These are phyloP conservation scores for Epichloe uncinata DNA, from an alignment of 2,329 filamentous ascomycete species.

Conservation along the genomic window DNA sequence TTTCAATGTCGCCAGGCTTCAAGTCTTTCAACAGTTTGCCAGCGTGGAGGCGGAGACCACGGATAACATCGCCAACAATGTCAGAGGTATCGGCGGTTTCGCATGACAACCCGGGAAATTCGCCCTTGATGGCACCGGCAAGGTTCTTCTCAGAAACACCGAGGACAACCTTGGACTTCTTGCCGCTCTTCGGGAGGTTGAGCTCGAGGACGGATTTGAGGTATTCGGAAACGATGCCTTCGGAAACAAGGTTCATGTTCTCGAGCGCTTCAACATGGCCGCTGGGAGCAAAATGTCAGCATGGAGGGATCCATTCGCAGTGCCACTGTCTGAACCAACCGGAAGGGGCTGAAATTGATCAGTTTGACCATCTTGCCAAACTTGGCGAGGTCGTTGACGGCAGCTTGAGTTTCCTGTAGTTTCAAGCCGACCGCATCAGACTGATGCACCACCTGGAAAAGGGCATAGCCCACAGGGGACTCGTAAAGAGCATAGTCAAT, in stretches of 20 bases:
- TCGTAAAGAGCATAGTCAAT: constrained; percentile 87
- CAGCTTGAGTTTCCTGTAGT: constrained; percentile 86
- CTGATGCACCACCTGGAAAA: constrained; percentile 88
- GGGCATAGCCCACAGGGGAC: constrained; percentile 86
- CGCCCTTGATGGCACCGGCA: constrained; percentile 79
- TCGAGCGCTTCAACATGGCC: constrained; percentile 68
- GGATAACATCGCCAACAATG: constrained; percentile 79
- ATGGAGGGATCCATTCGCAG: background rate
- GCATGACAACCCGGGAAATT: constrained; percentile 75
- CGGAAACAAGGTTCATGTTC: constrained; percentile 89
- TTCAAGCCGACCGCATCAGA: constrained; percentile 83
- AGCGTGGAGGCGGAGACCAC: constrained; percentile 76
- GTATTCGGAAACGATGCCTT: constrained; percentile 87
- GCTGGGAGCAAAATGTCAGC: constrained; percentile 15
- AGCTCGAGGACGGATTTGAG: constrained; percentile 84
- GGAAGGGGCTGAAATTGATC: constrained; percentile 86
- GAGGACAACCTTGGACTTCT: constrained; percentile 87
- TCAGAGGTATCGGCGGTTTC: constrained; percentile 91
- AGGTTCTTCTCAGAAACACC: constrained; percentile 86
- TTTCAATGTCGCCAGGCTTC: constrained; percentile 78
- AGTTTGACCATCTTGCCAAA: constrained; percentile 97
- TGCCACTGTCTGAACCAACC: constrained; percentile 38
- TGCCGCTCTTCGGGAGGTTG: constrained; percentile 81
- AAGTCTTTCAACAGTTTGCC: constrained; percentile 86
- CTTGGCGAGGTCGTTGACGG: constrained; percentile 70